Evolutionary conservation across 2,329 filamentous ascomycete species (phyloP).

Genomic region (Colletotrichum spaethianum): DNA sequence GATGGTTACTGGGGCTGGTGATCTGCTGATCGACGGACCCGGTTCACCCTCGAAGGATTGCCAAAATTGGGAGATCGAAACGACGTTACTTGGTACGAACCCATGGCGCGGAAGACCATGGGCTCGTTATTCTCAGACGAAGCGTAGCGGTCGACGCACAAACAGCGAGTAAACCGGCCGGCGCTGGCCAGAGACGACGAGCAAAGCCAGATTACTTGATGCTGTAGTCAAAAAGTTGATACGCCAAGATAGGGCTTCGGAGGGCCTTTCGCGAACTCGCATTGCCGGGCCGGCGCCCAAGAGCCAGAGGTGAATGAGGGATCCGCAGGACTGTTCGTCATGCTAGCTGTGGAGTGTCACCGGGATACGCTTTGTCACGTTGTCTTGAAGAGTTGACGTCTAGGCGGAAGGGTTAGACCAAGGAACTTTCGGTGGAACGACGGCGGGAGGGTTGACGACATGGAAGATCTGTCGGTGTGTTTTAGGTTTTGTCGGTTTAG

Average conservation of each 20-base stretch:
- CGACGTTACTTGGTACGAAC: not conserved
- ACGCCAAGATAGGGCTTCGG: not conserved
- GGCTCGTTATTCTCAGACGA: not conserved
- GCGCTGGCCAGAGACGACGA: not conserved
- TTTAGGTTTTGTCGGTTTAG: slow-evolving; percentile 31
- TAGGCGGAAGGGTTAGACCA: not conserved
- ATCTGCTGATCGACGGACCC: slow-evolving; percentile 30
- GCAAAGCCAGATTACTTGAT: not conserved
- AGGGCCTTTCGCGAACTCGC: not conserved
- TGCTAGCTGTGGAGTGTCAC: slow-evolving; percentile 14
- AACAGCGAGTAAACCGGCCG: not conserved
- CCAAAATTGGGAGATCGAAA: slow-evolving; percentile 2
- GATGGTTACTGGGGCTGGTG: not conserved
- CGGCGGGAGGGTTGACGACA: slow-evolving; percentile 10
- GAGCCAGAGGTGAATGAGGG: not conserved
- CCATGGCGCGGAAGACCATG: not conserved
- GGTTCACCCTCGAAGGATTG: not conserved
- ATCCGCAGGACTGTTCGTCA: slow-evolving; percentile 4
- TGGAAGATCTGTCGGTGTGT: slow-evolving; percentile 33
- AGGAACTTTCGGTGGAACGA: slow-evolving; percentile 11
- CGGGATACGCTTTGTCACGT: slow-evolving; percentile 24
- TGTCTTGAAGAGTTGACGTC: slow-evolving; percentile 20
- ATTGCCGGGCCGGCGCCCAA: not conserved
- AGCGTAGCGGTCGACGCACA: not conserved
- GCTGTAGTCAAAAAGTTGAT: not conserved